Evolutionary conservation across 169 alveolate species (phyloP).

Genomic region (Eimeria maxima): DNA sequence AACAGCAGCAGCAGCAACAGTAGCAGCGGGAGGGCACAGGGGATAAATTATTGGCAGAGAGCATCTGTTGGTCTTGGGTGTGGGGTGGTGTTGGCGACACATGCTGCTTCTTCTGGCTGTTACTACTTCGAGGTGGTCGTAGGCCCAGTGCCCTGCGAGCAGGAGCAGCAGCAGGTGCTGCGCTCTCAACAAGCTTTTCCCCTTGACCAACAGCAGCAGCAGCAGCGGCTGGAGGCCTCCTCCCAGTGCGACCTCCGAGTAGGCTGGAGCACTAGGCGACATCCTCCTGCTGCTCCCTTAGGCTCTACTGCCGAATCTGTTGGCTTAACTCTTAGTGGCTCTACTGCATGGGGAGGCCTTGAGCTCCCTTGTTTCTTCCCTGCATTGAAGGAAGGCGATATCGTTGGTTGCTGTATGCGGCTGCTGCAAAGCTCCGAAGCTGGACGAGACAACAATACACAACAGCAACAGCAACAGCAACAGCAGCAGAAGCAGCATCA

Average conservation of each 20-base stretch:
- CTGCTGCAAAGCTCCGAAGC: conserved; percentile 22
- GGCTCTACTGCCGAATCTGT: conserved; percentile 68
- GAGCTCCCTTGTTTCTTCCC: conserved; percentile 63
- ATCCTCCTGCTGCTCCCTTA: conserved; percentile 76
- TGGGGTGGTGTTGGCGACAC: conserved; percentile 80
- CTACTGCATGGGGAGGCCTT: conserved; percentile 68
- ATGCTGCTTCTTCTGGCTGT: conserved; percentile 59
- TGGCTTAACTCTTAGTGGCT: conserved; percentile 33
- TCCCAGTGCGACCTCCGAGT: conserved; percentile 77
- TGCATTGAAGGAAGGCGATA: conserved; percentile 69
- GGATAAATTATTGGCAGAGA: conserved; percentile 14
- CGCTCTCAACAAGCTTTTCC: neutral
- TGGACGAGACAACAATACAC: neutral
- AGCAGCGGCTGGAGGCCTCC: conserved; percentile 26
- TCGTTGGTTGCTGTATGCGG: conserved; percentile 76
- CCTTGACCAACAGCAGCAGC: conserved; percentile 42
- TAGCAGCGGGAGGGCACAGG: conserved; percentile 49
- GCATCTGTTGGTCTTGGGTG: conserved; percentile 71
- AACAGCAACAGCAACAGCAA: neutral
- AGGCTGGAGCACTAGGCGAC: conserved; percentile 79
- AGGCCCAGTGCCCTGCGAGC: conserved; percentile 45
- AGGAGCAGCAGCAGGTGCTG: conserved; percentile 65
- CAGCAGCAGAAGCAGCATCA: neutral
- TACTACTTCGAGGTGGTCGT: conserved; percentile 70
- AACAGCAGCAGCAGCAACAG: conserved; percentile 39